A percentile compares a stretch with the other conserved stretches of the same genome.
Conservation (phyloP, 768 basidiomycete genomes). For the Daedaleopsis sinensis region DNA sequence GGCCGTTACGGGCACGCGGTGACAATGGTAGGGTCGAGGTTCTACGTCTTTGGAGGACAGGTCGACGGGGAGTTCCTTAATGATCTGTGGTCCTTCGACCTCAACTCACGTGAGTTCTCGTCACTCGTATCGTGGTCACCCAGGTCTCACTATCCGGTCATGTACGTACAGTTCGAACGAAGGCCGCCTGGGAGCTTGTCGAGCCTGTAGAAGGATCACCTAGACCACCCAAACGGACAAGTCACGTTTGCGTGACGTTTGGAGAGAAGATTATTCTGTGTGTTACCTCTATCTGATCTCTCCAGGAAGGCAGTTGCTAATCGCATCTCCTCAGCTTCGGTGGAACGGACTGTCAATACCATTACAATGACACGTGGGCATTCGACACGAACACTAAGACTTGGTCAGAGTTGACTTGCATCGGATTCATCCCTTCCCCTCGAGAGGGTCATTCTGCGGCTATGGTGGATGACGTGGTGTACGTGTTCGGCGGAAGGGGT, state of each 20-base stretch:
- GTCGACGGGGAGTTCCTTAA: slow-evolving; percentile 93
- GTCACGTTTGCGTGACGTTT: slow-evolving; percentile 85
- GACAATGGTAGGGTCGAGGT: slow-evolving; percentile 87
- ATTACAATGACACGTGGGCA: slow-evolving; percentile 99
- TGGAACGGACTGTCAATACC: slow-evolving; percentile 97
- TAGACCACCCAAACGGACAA: slow-evolving; percentile 82
- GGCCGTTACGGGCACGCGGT: slow-evolving; percentile 97
- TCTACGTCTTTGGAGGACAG: slow-evolving; percentile 96
- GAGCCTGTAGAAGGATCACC: slow-evolving; percentile 59
- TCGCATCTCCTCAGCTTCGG: slow-evolving; percentile 71
- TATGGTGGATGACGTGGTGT: slow-evolving; percentile 95
- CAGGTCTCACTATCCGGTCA: neutral
- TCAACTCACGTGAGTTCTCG: slow-evolving; percentile 78
- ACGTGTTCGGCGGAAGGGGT: slow-evolving; percentile 95
- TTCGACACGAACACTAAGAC: slow-evolving; percentile 79
- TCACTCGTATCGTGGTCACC: slow-evolving; percentile 1
- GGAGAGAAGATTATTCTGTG: slow-evolving; percentile 86
- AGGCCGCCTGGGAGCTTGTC: slow-evolving; percentile 81
- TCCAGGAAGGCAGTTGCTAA: neutral
- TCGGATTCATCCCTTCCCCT: slow-evolving; percentile 94
- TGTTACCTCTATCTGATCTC: slow-evolving; percentile 26
- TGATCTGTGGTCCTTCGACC: slow-evolving; percentile 95
- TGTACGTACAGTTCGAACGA: slow-evolving; percentile 67
- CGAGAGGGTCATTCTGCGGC: slow-evolving; percentile 97
- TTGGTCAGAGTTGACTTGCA: slow-evolving; percentile 94